These are phyloP conservation scores for Globisporangium cylindrosporum DNA, from an alignment of 352 stramenopile species.

Conservation along the genomic window DNA sequence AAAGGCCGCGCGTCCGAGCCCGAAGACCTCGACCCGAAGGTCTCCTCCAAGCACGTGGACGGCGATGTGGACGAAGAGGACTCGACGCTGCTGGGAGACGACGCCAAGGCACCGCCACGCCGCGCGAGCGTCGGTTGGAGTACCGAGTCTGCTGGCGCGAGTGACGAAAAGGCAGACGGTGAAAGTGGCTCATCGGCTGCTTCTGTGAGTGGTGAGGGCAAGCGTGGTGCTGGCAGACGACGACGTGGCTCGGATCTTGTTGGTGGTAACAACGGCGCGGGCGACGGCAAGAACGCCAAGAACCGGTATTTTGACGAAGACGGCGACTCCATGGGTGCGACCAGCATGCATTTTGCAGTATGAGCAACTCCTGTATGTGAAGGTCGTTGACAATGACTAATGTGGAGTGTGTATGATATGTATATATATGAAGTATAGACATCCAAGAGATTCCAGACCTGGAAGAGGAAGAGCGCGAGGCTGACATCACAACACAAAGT, in stretches of 20 bases:
- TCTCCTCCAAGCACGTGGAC: slow-evolving; percentile 13
- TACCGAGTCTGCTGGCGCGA: slow-evolving; percentile 27
- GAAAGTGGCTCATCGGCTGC: background rate
- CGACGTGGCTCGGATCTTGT: slow-evolving; percentile 51
- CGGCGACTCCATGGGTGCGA: slow-evolving; percentile 48
- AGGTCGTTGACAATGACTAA: background rate
- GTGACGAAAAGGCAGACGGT: slow-evolving; percentile 25
- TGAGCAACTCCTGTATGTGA: background rate
- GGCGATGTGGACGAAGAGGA: slow-evolving; percentile 50
- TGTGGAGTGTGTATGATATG: background rate
- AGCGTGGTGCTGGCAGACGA: slow-evolving; percentile 44
- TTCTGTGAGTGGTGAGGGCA: slow-evolving; percentile 27
- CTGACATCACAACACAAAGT: slow-evolving; percentile 67
- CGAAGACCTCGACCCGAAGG: slow-evolving; percentile 8
- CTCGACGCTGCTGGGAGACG: slow-evolving; percentile 33
- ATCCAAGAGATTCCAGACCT: slow-evolving; percentile 81
- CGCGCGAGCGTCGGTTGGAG: slow-evolving; percentile 67
- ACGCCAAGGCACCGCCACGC: slow-evolving; percentile 45
- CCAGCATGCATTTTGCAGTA: background rate
- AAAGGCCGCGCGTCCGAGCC: slow-evolving; percentile 6
- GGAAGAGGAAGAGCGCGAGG: slow-evolving; percentile 77
- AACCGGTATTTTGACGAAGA: slow-evolving; percentile 80
- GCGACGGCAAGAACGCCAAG: slow-evolving; percentile 41
- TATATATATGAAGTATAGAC: slow-evolving; percentile 25
- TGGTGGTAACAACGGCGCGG: slow-evolving; percentile 4